Conservation (phyloP, 768 basidiomycete genomes). For the Collybia sp. region DNA sequence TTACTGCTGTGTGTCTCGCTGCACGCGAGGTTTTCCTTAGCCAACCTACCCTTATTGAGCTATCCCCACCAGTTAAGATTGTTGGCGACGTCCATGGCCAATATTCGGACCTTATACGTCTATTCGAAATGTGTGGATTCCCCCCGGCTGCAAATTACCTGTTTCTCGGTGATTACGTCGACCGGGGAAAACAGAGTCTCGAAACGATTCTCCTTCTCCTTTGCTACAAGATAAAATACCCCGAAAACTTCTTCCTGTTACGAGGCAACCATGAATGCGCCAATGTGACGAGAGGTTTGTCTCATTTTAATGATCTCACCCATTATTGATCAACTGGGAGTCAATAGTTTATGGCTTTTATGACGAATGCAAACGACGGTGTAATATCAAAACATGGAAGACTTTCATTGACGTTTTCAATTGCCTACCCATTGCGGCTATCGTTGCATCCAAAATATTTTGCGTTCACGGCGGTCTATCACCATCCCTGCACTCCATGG, state of each 20-base stretch:
- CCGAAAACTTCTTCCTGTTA: constrained; percentile 98
- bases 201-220: constrained; percentile 95
- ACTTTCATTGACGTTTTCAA: constrained; percentile 99
- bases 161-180: constrained; percentile 98
- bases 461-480: constrained; percentile 97
- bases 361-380: constrained; percentile 98
- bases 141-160: constrained; percentile 97
- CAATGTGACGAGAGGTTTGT: constrained; percentile 91
- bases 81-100: constrained; percentile 99
- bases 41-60: constrained; percentile 95
- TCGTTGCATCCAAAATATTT: constrained; percentile 99
- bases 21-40: constrained; percentile 94
- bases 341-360: constrained; percentile 94
- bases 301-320: constrained; percentile 4
- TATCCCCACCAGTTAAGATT: constrained; percentile 98
- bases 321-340: constrained; percentile 11
- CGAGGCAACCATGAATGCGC: constrained; percentile 99
- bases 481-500: constrained; percentile 91
- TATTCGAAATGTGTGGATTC: constrained; percentile 99
- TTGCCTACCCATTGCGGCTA: constrained; percentile 95
- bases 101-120: constrained; percentile 95
- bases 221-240: constrained; percentile 99
- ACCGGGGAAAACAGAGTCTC: constrained; percentile 96
- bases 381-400: constrained; percentile 99
- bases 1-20: constrained; percentile 89